Evolutionary conservation across 73 alveolate genomes (phyloP).

Genomic region (Paramecium biaurelia): DNA sequence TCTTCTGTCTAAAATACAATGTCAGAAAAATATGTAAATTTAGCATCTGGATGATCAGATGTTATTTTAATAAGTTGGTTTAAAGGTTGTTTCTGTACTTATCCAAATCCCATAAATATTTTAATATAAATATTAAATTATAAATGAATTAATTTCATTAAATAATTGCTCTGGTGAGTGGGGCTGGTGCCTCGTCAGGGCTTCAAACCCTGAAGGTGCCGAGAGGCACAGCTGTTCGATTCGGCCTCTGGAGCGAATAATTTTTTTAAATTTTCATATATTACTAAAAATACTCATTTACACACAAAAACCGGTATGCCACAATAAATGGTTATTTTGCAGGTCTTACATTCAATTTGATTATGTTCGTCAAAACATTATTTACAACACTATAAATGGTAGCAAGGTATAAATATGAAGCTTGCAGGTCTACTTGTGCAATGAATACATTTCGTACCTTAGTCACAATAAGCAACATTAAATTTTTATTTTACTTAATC

Average conservation of each 20-base stretch:
- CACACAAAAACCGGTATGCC: neutral
- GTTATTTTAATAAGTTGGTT: neutral
- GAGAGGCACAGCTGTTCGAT: conserved; percentile 56
- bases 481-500: neutral
- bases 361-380: neutral
- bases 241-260: conserved; percentile 54
- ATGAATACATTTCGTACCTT: neutral
- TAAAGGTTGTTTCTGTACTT: neutral
- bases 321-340: neutral
- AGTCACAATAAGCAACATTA: neutral
- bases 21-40: neutral
- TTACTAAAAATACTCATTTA: neutral
- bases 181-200: conserved; percentile 58
- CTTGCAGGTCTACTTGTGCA: neutral
- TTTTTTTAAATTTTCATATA: neutral
- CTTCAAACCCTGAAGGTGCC: conserved; percentile 58
- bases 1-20: neutral
- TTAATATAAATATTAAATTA: neutral
- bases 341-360: neutral
- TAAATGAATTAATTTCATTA: neutral
- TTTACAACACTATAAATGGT: neutral
- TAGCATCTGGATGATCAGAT: neutral
- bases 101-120: neutral
- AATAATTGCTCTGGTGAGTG: conserved; percentile 49
- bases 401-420: neutral